Evolutionary conservation across 306 rosid species (phyloP).

Genomic region (Herpetospermum pedunculosum): DNA sequence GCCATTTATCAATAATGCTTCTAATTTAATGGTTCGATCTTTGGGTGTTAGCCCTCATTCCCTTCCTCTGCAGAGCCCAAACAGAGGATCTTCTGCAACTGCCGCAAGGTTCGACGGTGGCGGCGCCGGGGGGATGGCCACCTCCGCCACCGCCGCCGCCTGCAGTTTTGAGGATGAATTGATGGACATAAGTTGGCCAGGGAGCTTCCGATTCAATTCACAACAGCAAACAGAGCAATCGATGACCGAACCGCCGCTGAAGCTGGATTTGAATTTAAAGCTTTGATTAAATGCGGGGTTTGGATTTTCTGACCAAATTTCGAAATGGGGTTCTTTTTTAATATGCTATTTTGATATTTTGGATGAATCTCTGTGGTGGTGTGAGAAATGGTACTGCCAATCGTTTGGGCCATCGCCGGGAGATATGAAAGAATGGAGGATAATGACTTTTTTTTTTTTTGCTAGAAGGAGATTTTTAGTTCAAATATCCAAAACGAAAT

Average conservation of each 20-base stretch:
- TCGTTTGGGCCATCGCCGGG: too few species aligned
- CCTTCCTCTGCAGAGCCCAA: conserved; percentile 40
- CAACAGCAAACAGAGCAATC: not conserved
- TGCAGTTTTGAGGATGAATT: not conserved
- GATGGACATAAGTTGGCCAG: not conserved
- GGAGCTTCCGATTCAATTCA: not conserved
- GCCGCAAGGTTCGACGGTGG: not conserved
- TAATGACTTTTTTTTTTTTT: too few species aligned
- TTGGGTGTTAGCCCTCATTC: conserved; percentile 66
- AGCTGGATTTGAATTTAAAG: not conserved
- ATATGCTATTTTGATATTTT: not conserved
- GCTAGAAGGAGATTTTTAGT: too few species aligned
- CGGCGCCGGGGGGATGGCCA: not conserved
- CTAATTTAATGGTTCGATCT: conserved; percentile 24
- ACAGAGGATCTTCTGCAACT: conserved; percentile 7
- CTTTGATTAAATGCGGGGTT: not conserved
- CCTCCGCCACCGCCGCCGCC: not conserved
- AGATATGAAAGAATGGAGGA: too few species aligned
- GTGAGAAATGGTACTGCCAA: not conserved
- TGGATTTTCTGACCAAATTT: not conserved
- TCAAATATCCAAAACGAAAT: too few species aligned
- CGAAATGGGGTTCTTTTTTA: not conserved
- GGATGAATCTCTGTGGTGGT: not conserved
- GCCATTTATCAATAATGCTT: conserved; percentile 18
- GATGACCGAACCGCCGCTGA: not conserved